A percentile compares a stretch with the other conserved stretches of the same genome.
phyloP scores from a whole-genome alignment of 2,329 filamentous ascomycete genomes.

The Verticillium albo-atrum region DNA sequence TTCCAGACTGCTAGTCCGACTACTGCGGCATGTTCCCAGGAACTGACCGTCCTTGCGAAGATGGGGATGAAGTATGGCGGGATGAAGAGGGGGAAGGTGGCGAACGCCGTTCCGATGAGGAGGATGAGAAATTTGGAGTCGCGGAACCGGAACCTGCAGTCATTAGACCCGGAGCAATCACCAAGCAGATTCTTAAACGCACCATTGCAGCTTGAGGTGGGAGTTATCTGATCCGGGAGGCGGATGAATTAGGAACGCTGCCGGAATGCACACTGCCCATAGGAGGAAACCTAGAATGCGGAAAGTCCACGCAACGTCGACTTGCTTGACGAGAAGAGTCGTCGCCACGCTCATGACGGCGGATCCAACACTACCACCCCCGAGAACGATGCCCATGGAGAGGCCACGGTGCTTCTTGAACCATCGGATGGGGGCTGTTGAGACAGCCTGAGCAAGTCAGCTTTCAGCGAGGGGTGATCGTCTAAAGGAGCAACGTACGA shows the following conservation, averaged over 20 bases:
- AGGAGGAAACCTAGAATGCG: constrained; percentile 18
- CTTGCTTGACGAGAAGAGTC: constrained; percentile 13
- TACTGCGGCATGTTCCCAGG: constrained; percentile 14
- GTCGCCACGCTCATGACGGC: constrained; percentile 20
- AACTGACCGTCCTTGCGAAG: constrained; percentile 17
- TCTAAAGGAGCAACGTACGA: constrained; percentile 13
- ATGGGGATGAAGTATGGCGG: constrained; percentile 23
- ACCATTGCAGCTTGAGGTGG: constrained; percentile 17
- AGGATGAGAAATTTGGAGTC: constrained; percentile 18
- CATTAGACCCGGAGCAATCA: neutral
- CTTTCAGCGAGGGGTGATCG: neutral
- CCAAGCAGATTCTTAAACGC: neutral
- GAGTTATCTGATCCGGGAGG: neutral
- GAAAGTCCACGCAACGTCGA: constrained; percentile 21
- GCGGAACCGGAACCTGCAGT: constrained; percentile 18
- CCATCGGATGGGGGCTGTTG: constrained; percentile 19
- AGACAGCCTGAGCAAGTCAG: constrained; percentile 15
- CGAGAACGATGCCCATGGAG: constrained; percentile 21
- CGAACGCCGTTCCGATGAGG: constrained; percentile 14
- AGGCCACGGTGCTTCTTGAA: constrained; percentile 20
- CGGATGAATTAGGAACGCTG: constrained; percentile 15
- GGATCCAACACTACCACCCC: constrained; percentile 19
- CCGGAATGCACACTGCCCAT: constrained; percentile 21
- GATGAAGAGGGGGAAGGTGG: constrained; percentile 21
- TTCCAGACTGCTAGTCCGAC: constrained; percentile 20